These are phyloP conservation scores for Lentinus tigrinus DNA, from an alignment of 768 basidiomycete species.

Conservation along the genomic window DNA sequence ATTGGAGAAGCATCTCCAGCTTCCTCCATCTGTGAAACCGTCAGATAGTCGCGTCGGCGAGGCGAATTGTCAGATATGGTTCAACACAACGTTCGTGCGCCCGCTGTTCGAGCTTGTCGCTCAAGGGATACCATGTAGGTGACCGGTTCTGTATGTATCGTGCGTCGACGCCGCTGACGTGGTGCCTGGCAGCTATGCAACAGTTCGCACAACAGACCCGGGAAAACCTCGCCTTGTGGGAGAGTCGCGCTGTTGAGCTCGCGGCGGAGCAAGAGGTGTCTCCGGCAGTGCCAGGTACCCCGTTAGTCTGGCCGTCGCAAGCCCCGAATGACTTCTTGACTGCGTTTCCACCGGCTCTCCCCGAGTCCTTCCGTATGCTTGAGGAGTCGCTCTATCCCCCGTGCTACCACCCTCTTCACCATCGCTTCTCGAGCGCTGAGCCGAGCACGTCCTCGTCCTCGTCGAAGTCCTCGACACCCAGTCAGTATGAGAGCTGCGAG, in stretches of 20 bases:
- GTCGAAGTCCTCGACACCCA: conserved; percentile 17
- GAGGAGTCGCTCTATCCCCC: conserved; percentile 23
- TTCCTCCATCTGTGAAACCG: conserved; percentile 57
- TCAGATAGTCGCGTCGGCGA: conserved; percentile 57
- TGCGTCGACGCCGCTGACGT: neutral
- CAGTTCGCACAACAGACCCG: conserved; percentile 66
- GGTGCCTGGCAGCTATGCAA: conserved; percentile 52
- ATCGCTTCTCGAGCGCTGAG: conserved; percentile 11
- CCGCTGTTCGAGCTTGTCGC: conserved; percentile 81
- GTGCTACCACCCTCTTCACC: conserved; percentile 17
- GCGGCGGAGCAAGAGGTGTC: conserved; percentile 22
- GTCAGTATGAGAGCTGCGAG: conserved; percentile 27
- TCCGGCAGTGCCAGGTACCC: conserved; percentile 1
- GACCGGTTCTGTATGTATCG: neutral
- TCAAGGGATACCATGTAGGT: conserved; percentile 69
- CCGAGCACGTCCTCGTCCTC: conserved; percentile 20
- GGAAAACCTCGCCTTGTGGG: conserved; percentile 72
- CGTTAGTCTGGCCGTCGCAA: conserved; percentile 28
- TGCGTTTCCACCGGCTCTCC: conserved; percentile 58
- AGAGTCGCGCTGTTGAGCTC: conserved; percentile 44
- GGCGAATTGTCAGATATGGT: conserved; percentile 85
- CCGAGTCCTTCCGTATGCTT: conserved; percentile 34
- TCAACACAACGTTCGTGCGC: conserved; percentile 78
- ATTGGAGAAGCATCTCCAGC: conserved; percentile 76
- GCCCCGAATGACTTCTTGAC: conserved; percentile 46